phyloP scores from a whole-genome alignment of 805 yeast species.

The Ogataea zsoltii region DNA sequence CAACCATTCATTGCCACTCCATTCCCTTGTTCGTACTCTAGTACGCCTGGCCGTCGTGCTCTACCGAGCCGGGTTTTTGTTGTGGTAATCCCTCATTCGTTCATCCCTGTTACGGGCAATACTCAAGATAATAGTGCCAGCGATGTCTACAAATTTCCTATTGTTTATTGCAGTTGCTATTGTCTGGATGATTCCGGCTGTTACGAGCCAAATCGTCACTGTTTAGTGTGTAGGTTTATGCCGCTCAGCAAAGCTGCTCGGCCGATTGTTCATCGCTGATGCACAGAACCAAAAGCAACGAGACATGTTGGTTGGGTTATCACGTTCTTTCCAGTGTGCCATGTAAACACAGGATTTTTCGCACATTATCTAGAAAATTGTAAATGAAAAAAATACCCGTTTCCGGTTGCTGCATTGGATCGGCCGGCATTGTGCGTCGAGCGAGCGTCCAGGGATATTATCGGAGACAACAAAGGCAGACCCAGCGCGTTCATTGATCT shows the following conservation, averaged over 20 bases:
- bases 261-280: no score
- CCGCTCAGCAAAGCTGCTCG: no score
- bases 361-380: background rate
- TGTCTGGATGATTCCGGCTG: constrained; percentile 6
- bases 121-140: background rate
- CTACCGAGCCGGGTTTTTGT: no score
- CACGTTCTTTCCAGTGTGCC: no score
- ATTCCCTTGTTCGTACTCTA: no score
- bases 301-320: no score
- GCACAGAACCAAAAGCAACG: no score
- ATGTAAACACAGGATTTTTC: no score
- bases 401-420: constrained; percentile 6
- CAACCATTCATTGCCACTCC: no score
- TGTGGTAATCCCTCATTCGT: background rate
- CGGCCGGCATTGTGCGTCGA: constrained; percentile 8
- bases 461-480: background rate
- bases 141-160: background rate
- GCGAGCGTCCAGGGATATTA: constrained; percentile 1
- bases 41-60: no score
- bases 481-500: no score
- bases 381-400: background rate
- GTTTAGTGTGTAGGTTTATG: background rate
- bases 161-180: constrained; percentile 4
- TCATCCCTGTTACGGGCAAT: background rate
- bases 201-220: background rate